Evolutionary conservation across 1,284 basidiomycete species (phyloP), one percentile per base, ranked within the genome.

Genomic region (Moesziomyces antarcticus): DNA sequence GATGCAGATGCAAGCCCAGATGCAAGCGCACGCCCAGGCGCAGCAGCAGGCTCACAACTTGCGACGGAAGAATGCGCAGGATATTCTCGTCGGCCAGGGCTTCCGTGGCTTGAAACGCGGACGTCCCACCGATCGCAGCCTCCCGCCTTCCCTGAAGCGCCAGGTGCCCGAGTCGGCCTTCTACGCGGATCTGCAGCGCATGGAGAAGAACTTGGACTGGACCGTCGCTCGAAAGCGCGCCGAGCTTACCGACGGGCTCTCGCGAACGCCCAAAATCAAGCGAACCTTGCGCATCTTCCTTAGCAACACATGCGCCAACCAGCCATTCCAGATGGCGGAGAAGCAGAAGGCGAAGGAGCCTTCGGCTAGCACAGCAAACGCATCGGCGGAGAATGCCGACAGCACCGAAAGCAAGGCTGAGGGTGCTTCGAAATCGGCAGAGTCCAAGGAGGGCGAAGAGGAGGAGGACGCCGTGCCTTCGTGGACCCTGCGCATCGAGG

Each of bases 181-280:
- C 88, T 98, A 97, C 85, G 88, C 90, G 61, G 90, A 92, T 79
- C 87, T 98, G 33, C 86, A 95, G 48, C 90, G 92, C 65, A 92
- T 93, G 88, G 95, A 97, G 85, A 89, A 92, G 68, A 92, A 91
- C 83, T 87, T 98, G 11, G 95, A 98, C 85, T 98, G 96, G 96
- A 96, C 93, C 6, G 90, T 97, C 85, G 90, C 90, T 75, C 87
- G 96, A 73, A 97, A 97, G 85, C 90, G 89, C 73, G 91, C 92
- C 13, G 96, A 98, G 82, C 90, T 84, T 10, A 76, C 75, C 42
- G 82, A 84, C 33, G 73, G 73, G 5, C 60, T 82, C 55, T 75
- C 75, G 48, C 70, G 85, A 63, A 84, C 86, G 9, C 80, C 85
- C 7, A 82, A 85, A 72, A 86, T 92, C 57, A 91, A 91, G 56